Base-by-base conservation (phyloP, 1,284 basidiomycete genomes). In the Sporisorium iseilematis-ciliati region DNA sequence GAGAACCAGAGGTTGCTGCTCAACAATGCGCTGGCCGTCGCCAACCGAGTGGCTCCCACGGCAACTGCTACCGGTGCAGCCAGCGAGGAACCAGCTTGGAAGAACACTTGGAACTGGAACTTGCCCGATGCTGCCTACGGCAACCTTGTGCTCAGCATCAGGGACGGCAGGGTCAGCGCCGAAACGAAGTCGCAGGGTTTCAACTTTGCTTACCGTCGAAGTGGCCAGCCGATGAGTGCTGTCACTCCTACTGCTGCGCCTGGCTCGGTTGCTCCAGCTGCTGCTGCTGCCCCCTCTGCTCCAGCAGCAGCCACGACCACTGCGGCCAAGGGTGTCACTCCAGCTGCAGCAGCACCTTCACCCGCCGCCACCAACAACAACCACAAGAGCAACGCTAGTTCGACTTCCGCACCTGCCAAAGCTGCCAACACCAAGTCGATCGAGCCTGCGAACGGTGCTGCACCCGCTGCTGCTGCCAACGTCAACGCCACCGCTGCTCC, bases 131-230 rank as follows among this genome's bases (percentile, higher is more conserved):
- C 95, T 8, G 92, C 93, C 1, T 96, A 92, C 76, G 97, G 96
- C 2, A 91, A 90, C 18, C 89, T 99, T 43, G 87, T 97, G 1
- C 87, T 99, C 50, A 93, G 96, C 75, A 88, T 99, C 79, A 91
- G 91, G 76, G 95, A 97, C 69, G 95, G 95, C 2, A 89, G 96
- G 46, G 90, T 99, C 46, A 94, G 92, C 67, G 92, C 92, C 0
- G 95, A 98, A 85, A 89, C 95, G 77, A 94, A 92, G 86, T 93
- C 92, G 80, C 93, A 95, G 88, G 96, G 95, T 91, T 80, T 98
- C 88, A 98, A 97, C 87, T 99, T 95, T 83, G 92, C 94, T 0
- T 95, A 95, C 84, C 91, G 94, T 64, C 90, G 92, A 61, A 90
- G 56, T 49, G 72, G 65, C 14, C 61, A 68, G 55, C 67, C 75